Base-by-base conservation (phyloP, 169 alveolate genomes). In the Babesia bigemina region DNA sequence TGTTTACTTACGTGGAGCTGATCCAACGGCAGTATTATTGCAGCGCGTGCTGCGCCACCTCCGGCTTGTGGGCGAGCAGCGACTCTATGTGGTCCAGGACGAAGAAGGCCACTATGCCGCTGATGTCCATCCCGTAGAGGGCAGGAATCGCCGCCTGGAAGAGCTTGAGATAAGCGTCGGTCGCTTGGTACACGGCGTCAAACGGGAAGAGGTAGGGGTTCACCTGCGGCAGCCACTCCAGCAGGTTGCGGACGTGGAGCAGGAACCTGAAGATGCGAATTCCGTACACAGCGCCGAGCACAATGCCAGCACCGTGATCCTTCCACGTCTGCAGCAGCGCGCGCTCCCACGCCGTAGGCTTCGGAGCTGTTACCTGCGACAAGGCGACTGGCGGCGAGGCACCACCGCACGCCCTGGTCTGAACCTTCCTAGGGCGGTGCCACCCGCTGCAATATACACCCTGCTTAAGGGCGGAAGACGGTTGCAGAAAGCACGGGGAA, bases 141-240 rank as follows among this genome's bases (percentile, higher is more conserved):
- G 59, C 63, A 13, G 93, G 93, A 17, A 81, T 47, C 24, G 63
- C 42, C 62, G 61, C 52, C 87, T 89, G 90, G 63, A 90, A 81
- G 70, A 85, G 55, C 67, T 86, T 82, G 49, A 87, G 77, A 77
- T 91, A 92, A n/a, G 69, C 59, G 76, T 91, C 79, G 28, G 95
- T 90, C 29, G 86, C 84, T 45, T 85, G 79, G 63, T 87, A 92
- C 21, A 92, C 63, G 84, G 67, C 65, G 47, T 71, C 72, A 74
- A 87, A 92, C 24, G 95, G 95, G 49, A 86, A 92, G 36, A 92
- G 74, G 81, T 91, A 91, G 19, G 95, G 95, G 60, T 92, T 92
- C 42, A 85, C 87, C 67, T 92, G 95, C 19, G 94, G 92, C 26
- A 92, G 79, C 94, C 95, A 91, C 66, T 92, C 95, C 44, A 92